A percentile compares a stretch with the other conserved stretches of the same genome.
These are phyloP conservation scores for Bremia lactucae DNA, from an alignment of 352 stramenopile genomes.

Conservation along the genomic window DNA sequence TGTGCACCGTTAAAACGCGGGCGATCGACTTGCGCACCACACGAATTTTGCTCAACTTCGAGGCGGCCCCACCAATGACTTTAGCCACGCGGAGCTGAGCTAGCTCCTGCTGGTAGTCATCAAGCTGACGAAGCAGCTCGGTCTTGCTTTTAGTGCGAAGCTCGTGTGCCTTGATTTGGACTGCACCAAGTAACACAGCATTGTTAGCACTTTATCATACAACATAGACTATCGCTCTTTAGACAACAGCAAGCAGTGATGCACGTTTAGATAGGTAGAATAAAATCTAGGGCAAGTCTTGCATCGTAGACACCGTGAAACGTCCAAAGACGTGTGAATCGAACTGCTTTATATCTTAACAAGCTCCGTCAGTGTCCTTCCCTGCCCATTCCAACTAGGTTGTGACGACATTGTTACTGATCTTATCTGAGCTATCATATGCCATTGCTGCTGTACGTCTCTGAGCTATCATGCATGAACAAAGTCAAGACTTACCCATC, in stretches of 20 bases:
- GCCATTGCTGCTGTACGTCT: not conserved
- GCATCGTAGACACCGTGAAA: too few species aligned
- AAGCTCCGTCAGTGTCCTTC: not conserved
- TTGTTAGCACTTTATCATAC: conserved; percentile 13
- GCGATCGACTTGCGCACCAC: conserved; percentile 98
- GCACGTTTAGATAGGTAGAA: too few species aligned
- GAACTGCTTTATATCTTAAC: too few species aligned
- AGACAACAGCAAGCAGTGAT: not conserved
- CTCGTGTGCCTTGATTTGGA: conserved; percentile 97
- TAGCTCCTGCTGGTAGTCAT: conserved; percentile 98
- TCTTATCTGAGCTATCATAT: not conserved
- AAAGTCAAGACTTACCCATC: conserved; percentile 37
- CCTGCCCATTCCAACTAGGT: not conserved
- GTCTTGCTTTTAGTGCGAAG: conserved; percentile 95
- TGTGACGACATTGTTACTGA: too few species aligned
- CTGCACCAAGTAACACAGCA: conserved; percentile 23
- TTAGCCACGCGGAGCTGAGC: conserved; percentile 96
- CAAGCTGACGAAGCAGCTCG: conserved; percentile 96
- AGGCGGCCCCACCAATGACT: conserved; percentile 96
- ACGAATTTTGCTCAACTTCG: conserved; percentile 99
- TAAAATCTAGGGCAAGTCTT: not conserved
- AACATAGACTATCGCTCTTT: too few species aligned
- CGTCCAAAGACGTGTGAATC: too few species aligned
- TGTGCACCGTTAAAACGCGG: conserved; percentile 98
- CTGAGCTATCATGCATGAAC: not conserved